Evolutionary conservation across 2,329 filamentous ascomycete genomes (phyloP), one percentile per base, ranked within the genome.

Genomic region (Metarhizium sp.): DNA sequence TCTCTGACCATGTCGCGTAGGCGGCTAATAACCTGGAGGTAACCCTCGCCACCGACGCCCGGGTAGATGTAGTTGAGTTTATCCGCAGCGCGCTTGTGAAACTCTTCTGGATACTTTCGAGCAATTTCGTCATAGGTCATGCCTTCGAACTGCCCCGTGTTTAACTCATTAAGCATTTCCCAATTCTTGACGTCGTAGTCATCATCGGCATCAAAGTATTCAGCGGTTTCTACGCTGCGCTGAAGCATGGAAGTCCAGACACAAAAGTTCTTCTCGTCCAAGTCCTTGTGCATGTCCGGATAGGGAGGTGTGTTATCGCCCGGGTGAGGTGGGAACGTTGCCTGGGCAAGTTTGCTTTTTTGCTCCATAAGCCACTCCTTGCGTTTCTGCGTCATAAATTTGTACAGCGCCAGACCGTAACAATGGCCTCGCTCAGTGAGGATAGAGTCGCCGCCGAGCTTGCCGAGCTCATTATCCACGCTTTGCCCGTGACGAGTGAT

Each of bases 221-320:
- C 85, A 0, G 88, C 91, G 0, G 92, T 95, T 66, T 96, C 85
- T 52, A 94, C 86, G 58, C 89, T 91, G 60, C 94, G 88, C 67
- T 88, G 87, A 59, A 99, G 81, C 92, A 97, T 97, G 2, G 90
- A 95, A 0, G 92, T 96, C 94, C 94, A 99, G 16, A 99, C 90
- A 69, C 94, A 99, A 68, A 96, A 97, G 67, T 90, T 90, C 75
- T 96, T 95, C 65, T 88, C 81, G 34, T 87, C 82, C 34, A 85
- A 75, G 51, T 86, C 85, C 51, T 79, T 79, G 59, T 83, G 79
- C 62, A 86, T 86, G 67, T 96, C 90, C 0, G 94, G 94, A 65
- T 99, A 97, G 0, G 94, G 94, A 4, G 94, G 94, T 0, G 94
- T 97, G 61, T 88, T 88, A 71, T 96, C 92, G 55, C 94, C 94